A percentile compares a stretch with the other conserved stretches of the same genome.
Conservation (phyloP, 2,329 filamentous ascomycete genomes). For the Trichophyton verrucosum region DNA sequence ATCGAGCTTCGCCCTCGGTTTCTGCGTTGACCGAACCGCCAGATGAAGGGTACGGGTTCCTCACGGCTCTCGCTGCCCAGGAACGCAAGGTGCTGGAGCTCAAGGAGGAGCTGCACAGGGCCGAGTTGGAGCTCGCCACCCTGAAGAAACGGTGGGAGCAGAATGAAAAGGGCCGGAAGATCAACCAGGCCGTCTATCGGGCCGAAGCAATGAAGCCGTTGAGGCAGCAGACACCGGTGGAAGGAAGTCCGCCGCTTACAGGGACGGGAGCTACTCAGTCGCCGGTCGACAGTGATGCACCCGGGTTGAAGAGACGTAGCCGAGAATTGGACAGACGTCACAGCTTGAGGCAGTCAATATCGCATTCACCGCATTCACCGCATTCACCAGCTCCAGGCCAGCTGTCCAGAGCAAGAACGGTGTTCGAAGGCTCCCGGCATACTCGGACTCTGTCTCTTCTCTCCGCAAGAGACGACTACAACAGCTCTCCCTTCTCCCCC, state of each 20-base stretch:
- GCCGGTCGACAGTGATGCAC: neutral
- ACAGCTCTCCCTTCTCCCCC: slow-evolving; percentile 13
- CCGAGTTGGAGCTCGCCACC: slow-evolving; percentile 61
- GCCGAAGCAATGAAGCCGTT: slow-evolving; percentile 48
- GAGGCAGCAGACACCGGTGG: slow-evolving; percentile 29
- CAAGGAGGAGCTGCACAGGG: slow-evolving; percentile 73
- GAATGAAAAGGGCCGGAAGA: slow-evolving; percentile 66
- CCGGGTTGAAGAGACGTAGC: slow-evolving; percentile 27
- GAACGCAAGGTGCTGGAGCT: slow-evolving; percentile 84
- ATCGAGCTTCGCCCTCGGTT: slow-evolving; percentile 16
- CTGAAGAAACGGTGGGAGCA: slow-evolving; percentile 76
- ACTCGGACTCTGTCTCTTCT: slow-evolving; percentile 65
- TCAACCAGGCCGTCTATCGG: slow-evolving; percentile 50
- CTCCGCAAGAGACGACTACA: slow-evolving; percentile 28
- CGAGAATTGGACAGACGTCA: slow-evolving; percentile 62
- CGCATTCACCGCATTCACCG: slow-evolving; percentile 22
- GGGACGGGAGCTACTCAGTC: neutral
- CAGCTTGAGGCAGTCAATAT: slow-evolving; percentile 46
- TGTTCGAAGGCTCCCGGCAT: slow-evolving; percentile 54
- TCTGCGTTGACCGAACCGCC: slow-evolving; percentile 19
- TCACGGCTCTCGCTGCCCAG: slow-evolving; percentile 83
- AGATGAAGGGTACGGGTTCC: slow-evolving; percentile 53
- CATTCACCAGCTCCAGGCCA: slow-evolving; percentile 23
- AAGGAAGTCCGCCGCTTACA: neutral
- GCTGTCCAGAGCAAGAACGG: slow-evolving; percentile 41